phyloP scores from a whole-genome alignment of 2,329 filamentous ascomycete genomes.

The Trichothecium roseum region DNA sequence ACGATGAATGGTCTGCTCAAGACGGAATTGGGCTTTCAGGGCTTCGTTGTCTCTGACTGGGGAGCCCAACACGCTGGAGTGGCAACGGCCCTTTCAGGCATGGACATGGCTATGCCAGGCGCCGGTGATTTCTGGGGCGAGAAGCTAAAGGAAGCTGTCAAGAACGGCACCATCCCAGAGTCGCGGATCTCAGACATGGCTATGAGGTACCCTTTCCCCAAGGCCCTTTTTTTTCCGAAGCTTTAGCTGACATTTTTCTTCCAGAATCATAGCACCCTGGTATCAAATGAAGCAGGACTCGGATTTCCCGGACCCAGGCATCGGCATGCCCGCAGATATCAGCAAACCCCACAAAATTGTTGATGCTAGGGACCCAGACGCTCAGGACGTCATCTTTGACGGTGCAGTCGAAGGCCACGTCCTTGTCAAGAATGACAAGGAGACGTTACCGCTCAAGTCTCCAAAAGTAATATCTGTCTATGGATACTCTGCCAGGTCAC shows the following conservation, averaged over 20 bases:
- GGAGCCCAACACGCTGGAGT: conserved; percentile 55
- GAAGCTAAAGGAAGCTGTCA: conserved; percentile 49
- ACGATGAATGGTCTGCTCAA: conserved; percentile 58
- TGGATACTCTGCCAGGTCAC: conserved; percentile 46
- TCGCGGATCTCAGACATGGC: conserved; percentile 52
- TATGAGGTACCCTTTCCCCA: conserved; percentile 19
- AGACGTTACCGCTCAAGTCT: conserved; percentile 40
- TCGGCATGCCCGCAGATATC: conserved; percentile 40
- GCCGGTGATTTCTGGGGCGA: conserved; percentile 28
- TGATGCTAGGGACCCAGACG: conserved; percentile 40
- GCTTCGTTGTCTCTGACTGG: conserved; percentile 62
- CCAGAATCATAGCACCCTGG: conserved; percentile 39
- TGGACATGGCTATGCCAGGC: conserved; percentile 63
- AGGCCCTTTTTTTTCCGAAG: too few relatives aligned
- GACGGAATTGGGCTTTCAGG: conserved; percentile 46
- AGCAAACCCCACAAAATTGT: conserved; percentile 39
- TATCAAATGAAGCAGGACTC: conserved; percentile 44
- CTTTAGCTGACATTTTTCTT: too few relatives aligned
- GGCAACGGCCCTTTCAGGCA: conserved; percentile 49
- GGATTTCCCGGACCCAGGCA: conserved; percentile 32
- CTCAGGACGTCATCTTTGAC: conserved; percentile 28
- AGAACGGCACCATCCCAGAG: conserved; percentile 47
- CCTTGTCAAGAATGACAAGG: conserved; percentile 50
- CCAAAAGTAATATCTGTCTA: conserved; percentile 46
- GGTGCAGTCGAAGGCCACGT: conserved; percentile 54